These are phyloP conservation scores for Talaromyces thailandensis DNA, from an alignment of 495 filamentous ascomycete species.

Conservation along the genomic window DNA sequence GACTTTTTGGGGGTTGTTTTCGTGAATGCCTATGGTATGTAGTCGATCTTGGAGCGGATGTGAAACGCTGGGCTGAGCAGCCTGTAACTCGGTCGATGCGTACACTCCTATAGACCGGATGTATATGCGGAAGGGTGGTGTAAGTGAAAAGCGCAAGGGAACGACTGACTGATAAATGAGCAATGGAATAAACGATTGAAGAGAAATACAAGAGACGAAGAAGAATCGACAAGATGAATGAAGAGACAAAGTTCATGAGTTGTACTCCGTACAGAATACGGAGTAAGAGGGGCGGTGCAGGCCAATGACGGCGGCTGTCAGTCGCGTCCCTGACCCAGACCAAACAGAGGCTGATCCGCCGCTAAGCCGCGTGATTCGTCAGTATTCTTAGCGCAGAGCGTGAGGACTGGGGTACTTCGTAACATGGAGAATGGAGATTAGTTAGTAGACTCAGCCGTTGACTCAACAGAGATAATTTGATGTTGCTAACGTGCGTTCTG, in stretches of 20 bases:
- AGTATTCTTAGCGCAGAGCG: not conserved
- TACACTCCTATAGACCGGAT: not conserved
- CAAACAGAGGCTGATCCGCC: not conserved
- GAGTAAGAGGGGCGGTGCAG: not conserved
- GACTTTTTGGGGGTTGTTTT: not conserved
- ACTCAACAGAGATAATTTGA: not conserved
- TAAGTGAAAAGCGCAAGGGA: not conserved
- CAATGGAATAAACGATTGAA: not conserved
- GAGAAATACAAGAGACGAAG: not conserved
- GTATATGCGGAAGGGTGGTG: not conserved
- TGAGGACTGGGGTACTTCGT: no score
- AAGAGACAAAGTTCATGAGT: slow-evolving; percentile 1
- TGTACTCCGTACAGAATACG: not conserved
- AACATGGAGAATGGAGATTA: not conserved
- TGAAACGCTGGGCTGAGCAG: not conserved
- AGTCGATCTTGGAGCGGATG: not conserved
- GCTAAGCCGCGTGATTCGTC: not conserved
- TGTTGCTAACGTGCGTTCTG: not conserved
- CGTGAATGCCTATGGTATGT: not conserved
- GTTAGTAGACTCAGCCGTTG: not conserved
- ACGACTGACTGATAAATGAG: not conserved
- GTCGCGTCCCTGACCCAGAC: not conserved
- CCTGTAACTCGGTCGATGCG: not conserved
- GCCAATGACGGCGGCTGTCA: not conserved
- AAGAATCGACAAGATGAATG: not conserved